Base-by-base conservation (phyloP, 2,329 filamentous ascomycete genomes). In the Alternaria metachromatica region DNA sequence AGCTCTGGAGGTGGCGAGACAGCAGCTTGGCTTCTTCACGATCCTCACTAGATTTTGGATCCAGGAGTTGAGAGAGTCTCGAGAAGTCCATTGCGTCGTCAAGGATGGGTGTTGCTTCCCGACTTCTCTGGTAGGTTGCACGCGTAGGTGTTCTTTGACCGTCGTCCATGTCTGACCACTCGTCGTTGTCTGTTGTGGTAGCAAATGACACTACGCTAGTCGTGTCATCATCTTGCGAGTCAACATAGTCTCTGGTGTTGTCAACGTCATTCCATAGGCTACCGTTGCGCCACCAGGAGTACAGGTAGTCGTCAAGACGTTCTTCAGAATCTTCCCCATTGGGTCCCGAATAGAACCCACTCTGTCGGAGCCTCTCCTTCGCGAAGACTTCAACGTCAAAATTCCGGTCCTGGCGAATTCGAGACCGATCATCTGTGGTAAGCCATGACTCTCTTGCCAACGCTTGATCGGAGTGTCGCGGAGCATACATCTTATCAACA, bases 191-290 rank as follows among this genome's bases (percentile, higher is more conserved):
- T 2, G 80, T 82, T 8, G 84, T 86, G 4, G 85, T 87, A 3
- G 85, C 84, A 73, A 85, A 85, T 0, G 93, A 93, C n/a, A 96
- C 82, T 37, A 96, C 85, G 73, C 94, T 97, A 1, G 93, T 96
- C 9, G 87, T 87, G 75, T 96, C 93, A 74, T 96, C 93, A 75
- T 90, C 85, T 11, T 83, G 78, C 3, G 78, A 73, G 1, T 90
- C 90, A 30, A 84, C 79, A 77, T 94, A 98, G 66, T 95, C 91
- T 26, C 92, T 92, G 73, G 92, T 97, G 6, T 85, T 85, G 76
- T 98, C 95, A 30, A 90, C 85, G 15, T 90, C 89, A 1, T 95
- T 94, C 89, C 93, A 97, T 82, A 92, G 92, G 8, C 92, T 93
- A 20, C 93, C 93, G 58, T 86, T 84, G 56, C 91, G 89, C 92